Conservation (phyloP, 78 protist species). For the Guillardia theta region DNA sequence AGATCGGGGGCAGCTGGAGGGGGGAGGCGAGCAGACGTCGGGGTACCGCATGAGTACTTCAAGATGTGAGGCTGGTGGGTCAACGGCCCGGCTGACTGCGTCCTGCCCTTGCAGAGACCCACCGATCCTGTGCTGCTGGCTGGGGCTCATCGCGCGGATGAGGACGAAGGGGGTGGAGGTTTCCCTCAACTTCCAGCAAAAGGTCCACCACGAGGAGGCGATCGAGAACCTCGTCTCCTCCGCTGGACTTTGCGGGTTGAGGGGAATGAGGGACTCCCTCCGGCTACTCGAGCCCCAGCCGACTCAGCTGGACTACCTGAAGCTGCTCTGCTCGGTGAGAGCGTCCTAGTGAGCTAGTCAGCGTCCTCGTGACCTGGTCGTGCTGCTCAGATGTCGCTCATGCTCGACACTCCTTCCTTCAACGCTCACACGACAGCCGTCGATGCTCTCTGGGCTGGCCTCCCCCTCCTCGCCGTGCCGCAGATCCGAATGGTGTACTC, state of each 20-base stretch:
- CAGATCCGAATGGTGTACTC: not conserved
- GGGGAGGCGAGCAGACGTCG: not conserved
- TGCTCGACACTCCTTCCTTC: not conserved
- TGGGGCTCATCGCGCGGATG: not conserved
- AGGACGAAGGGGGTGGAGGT: not conserved
- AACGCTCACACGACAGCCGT: slow-evolving; percentile 36
- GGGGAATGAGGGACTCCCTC: not conserved
- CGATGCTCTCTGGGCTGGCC: slow-evolving; percentile 35
- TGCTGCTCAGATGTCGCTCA: not conserved
- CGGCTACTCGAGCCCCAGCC: not conserved
- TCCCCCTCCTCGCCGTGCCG: slow-evolving; percentile 7
- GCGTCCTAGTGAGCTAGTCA: not conserved
- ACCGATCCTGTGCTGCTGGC: not conserved
- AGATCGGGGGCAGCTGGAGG: not conserved
- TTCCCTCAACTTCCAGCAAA: not conserved
- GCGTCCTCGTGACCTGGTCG: no score
- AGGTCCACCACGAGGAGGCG: no score
- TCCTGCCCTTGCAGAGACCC: not conserved
- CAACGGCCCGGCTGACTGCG: not conserved
- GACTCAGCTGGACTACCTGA: not conserved
- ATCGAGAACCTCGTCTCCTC: no score
- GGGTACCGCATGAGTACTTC: not conserved
- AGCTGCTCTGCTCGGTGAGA: not conserved
- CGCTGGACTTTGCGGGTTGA: not conserved
- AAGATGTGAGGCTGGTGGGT: not conserved